These are phyloP conservation scores for Trichosanthes cucumerina DNA, from an alignment of 306 rosid genomes.

Conservation along the genomic window DNA sequence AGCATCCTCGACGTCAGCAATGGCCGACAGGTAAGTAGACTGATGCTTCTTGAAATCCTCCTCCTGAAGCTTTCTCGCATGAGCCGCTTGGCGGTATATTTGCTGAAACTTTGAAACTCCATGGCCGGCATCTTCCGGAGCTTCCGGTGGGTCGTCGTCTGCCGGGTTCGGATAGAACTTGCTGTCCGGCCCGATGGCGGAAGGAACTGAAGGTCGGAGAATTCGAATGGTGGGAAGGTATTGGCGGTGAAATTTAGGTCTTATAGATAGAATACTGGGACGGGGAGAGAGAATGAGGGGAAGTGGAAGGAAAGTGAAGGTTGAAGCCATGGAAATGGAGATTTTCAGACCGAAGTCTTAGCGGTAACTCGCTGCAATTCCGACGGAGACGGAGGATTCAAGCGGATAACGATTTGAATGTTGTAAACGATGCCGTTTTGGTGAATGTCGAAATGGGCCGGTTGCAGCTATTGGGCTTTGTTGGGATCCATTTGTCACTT, in stretches of 20 bases:
- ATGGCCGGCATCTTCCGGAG: conserved; percentile 55
- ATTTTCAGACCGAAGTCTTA: background rate
- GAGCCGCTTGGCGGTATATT: conserved; percentile 65
- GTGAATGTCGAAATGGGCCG: background rate
- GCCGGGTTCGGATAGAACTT: conserved; percentile 70
- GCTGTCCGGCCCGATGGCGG: conserved; percentile 49
- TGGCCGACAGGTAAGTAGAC: conserved; percentile 71
- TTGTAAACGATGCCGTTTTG: background rate
- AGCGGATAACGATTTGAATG: conserved; percentile 8
- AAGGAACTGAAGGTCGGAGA: conserved; percentile 24
- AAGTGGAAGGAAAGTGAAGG: conserved; percentile 39
- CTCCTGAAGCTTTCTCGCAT: conserved; percentile 56
- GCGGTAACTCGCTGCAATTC: background rate
- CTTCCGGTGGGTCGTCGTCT: conserved; percentile 88
- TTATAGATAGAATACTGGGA: conserved; percentile 13
- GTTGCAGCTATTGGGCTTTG: background rate
- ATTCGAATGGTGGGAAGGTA: conserved; percentile 13
- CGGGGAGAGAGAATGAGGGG: conserved; percentile 34
- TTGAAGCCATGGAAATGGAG: conserved; percentile 43
- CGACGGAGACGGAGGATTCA: background rate
- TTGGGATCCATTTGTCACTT: background rate
- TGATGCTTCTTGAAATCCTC: conserved; percentile 63
- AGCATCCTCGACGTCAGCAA: conserved; percentile 70
- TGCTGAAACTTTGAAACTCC: conserved; percentile 72
- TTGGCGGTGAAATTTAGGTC: conserved; percentile 19